Evolutionary conservation across 139 green algal species (phyloP), one percentile per base, ranked within the genome.

Genomic region (Tetraselmis chui): DNA sequence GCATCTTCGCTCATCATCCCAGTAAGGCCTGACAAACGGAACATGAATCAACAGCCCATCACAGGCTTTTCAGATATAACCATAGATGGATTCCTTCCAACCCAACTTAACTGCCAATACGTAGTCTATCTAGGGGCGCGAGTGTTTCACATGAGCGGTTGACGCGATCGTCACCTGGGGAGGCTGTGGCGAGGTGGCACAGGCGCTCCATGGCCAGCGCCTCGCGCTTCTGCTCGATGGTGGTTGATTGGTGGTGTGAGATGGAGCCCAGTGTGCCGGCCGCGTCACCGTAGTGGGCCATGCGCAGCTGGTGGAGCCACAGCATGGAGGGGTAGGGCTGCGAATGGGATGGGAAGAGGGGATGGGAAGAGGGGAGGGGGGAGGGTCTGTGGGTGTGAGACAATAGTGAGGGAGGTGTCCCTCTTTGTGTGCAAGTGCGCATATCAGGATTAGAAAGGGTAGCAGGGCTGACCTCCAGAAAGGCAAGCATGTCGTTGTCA

Each of bases 401-500:
- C n/a, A n/a, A n/a, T n/a, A n/a, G n/a, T n/a, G n/a, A n/a, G n/a
- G n/a, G n/a, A n/a, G n/a, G n/a, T n/a, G n/a, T n/a, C n/a, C n/a
- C n/a, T n/a, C n/a, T n/a, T n/a, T n/a, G n/a, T n/a, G n/a, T n/a
- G n/a, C n/a, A n/a, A n/a, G n/a, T n/a, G n/a, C n/a, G n/a, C n/a
- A n/a, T n/a, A n/a, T n/a, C n/a, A n/a, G n/a, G n/a, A n/a, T n/a
- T n/a, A n/a, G n/a, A n/a, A n/a, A n/a, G n/a, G n/a, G n/a, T n/a
- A n/a, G 45, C 45, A 5, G 45, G 45, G 45, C 45, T 5, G 11
- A 67, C 45, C 27, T 77, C 28, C 59, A 82, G 82, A 31, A 78
- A 85, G 1, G 45, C 78, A 28, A 30, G 45, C 26, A 85, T n/a
- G 26, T 85, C 59, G 2, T 59, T 24, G n/a, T 67, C 79, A 27